These are phyloP conservation scores for Lithospermum erythrorhizon DNA, from an alignment of 257 asterid species.

Conservation along the genomic window DNA sequence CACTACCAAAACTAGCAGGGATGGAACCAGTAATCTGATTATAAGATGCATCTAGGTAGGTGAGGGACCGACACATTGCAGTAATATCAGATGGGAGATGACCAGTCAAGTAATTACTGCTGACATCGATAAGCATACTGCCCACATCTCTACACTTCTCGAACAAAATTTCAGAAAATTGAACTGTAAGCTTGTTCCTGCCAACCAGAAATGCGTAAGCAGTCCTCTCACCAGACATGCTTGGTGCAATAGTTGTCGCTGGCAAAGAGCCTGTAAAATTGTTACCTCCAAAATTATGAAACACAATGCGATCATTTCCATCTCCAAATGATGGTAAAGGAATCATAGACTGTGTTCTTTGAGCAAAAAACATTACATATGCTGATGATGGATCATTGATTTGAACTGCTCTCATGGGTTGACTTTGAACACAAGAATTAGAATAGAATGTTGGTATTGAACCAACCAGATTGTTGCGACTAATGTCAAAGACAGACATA, in stretches of 20 bases:
- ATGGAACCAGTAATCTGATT: slow-evolving; percentile 53
- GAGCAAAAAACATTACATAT: slow-evolving; percentile 43
- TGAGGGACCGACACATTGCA: slow-evolving; percentile 40
- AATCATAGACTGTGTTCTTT: slow-evolving; percentile 27
- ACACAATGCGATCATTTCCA: slow-evolving; percentile 28
- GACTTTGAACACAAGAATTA: slow-evolving; percentile 31
- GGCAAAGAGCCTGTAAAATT: slow-evolving; percentile 45
- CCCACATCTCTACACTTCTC: slow-evolving; percentile 55
- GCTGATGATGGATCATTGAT: slow-evolving; percentile 43
- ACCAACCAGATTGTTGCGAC: slow-evolving; percentile 61
- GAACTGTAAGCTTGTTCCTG: slow-evolving; percentile 57
- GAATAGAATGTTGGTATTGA: slow-evolving; percentile 50
- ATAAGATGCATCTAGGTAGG: slow-evolving; percentile 48
- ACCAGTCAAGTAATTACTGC: slow-evolving; percentile 53
- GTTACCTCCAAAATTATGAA: slow-evolving; percentile 69
- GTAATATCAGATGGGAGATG: slow-evolving; percentile 47
- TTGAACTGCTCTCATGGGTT: slow-evolving; percentile 9
- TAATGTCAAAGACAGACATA: slow-evolving; percentile 69
- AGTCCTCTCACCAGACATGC: slow-evolving; percentile 35
- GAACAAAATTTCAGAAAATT: slow-evolving; percentile 40
- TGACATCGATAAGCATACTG: slow-evolving; percentile 54
- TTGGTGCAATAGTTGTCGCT: slow-evolving; percentile 52
- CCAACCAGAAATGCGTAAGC: slow-evolving; percentile 77
- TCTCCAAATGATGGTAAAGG: slow-evolving; percentile 23
- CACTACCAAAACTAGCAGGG: slow-evolving; percentile 43